phyloP scores from a whole-genome alignment of 495 filamentous ascomycete genomes.

The Cercophora samala region DNA sequence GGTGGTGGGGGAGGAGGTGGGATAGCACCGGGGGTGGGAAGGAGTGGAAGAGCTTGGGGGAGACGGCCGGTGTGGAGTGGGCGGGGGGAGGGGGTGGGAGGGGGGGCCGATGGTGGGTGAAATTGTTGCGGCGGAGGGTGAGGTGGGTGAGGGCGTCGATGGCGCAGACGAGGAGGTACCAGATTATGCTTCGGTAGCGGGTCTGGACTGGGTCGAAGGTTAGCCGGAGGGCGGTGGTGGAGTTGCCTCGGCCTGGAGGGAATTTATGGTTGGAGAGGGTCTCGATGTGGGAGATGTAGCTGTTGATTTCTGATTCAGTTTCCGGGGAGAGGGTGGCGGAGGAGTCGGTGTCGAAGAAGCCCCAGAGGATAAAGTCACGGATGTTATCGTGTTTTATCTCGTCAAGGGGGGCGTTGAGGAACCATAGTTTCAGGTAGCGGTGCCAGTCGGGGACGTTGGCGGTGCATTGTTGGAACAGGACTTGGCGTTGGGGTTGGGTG shows the following conservation, averaged over 20 bases:
- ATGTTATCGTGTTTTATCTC: slow-evolving; percentile 65
- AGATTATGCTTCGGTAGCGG: slow-evolving; percentile 57
- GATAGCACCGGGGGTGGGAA: slow-evolving; percentile 46
- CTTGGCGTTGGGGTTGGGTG: slow-evolving; percentile 37
- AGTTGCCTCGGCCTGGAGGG: slow-evolving; percentile 46
- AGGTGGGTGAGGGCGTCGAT: slow-evolving; percentile 38
- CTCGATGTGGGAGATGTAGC: slow-evolving; percentile 52
- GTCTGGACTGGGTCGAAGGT: slow-evolving; percentile 63
- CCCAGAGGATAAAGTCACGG: slow-evolving; percentile 63
- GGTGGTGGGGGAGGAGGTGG: slow-evolving; percentile 11
- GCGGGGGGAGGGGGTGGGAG: slow-evolving; percentile 26
- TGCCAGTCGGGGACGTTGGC: slow-evolving; percentile 53
- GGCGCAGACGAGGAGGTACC: slow-evolving; percentile 54
- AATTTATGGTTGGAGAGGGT: slow-evolving; percentile 44
- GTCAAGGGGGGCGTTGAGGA: slow-evolving; percentile 53
- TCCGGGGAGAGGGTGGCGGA: slow-evolving; percentile 23
- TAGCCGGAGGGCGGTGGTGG: slow-evolving; percentile 50
- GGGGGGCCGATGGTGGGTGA: slow-evolving; percentile 10
- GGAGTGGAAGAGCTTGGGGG: slow-evolving; percentile 39
- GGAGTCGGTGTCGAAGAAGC: slow-evolving; percentile 51
- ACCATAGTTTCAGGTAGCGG: slow-evolving; percentile 60
- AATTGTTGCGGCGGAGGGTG: slow-evolving; percentile 26
- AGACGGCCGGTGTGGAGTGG: slow-evolving; percentile 21
- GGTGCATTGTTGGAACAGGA: slow-evolving; percentile 54
- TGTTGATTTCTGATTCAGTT: slow-evolving; percentile 54